Evolutionary conservation across 2,329 filamentous ascomycete genomes (phyloP), one percentile per base, ranked within the genome.

Genomic region (Cercospora nicotianae): DNA sequence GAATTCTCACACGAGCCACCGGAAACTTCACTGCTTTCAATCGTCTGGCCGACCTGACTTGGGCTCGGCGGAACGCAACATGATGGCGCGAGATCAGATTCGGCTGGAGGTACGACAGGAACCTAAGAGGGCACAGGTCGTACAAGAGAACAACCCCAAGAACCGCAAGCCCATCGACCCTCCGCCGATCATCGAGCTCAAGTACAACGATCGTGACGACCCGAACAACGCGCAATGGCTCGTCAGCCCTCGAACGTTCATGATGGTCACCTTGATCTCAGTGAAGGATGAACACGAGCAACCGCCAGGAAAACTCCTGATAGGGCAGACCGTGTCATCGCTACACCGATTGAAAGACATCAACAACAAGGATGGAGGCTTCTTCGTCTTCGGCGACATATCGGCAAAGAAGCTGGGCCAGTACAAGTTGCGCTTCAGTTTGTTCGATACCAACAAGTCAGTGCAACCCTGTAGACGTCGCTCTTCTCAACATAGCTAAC

Each of bases 371-470:
- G 92, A 95, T 79, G 91, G 91, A 10, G 92, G 90, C 0, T 96
- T 93, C 80, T 96, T 96, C 75, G 90, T 96, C n/a, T 96, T 96
- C 79, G 91, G 91, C 5, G 93, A 97, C 78, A 83, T 97, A 23
- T 95, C 92, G 0, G 88, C 94, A 68, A 90, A 90, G 76, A 83
- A 88, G 26, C 87, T 91, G 74, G 93, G 93, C 31, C 84, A 83
- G 20, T 94, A 89, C 76, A 85, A 89, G 39, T 84, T 97, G 45
- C 86, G 89, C 65, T 96, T 97, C 77, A 90, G 87, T 60, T 84
- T 96, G 13, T 94, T 90, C 78, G 91, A 94, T 78, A 87, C 92
- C 80, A 83, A 82, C 73, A 87, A 86, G 84, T 87, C 78, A 73
- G 83, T 77, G 26, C 13, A n/a, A 2, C 42, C 9, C n/a, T 20